Conservation (phyloP, 2,329 filamentous ascomycete genomes). For the Apiospora koreana region DNA sequence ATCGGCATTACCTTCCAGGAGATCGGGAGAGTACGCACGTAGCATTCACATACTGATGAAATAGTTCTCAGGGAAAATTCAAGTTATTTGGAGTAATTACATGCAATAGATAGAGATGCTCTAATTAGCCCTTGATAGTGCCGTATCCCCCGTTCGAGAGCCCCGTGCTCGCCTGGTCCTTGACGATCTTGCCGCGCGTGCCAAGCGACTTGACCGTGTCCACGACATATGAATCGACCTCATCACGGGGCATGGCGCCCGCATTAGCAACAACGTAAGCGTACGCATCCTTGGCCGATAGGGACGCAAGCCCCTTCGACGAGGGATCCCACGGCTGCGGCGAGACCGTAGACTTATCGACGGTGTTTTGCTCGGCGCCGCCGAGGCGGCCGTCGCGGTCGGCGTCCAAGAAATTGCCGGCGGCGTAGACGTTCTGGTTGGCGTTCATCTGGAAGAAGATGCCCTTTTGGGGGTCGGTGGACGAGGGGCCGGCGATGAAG, state of each 20-base stretch:
- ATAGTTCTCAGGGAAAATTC: no score
- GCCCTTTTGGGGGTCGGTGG: conserved; percentile 35
- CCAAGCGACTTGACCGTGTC: conserved; percentile 24
- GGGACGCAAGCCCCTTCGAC: conserved; percentile 20
- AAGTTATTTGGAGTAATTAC: background rate
- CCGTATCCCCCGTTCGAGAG: conserved; percentile 29
- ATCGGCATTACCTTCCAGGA: background rate
- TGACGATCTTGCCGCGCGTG: conserved; percentile 24
- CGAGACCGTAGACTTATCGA: background rate
- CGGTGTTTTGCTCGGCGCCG: conserved; percentile 17
- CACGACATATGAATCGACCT: conserved; percentile 28
- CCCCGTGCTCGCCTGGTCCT: conserved; percentile 25
- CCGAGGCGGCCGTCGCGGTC: conserved; percentile 20
- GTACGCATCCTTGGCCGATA: conserved; percentile 38
- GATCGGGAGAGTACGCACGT: no score
- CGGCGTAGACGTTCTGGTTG: conserved; percentile 43
- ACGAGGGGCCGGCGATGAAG: conserved; percentile 42
- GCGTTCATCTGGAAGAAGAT: conserved; percentile 44
- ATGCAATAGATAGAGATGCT: background rate
- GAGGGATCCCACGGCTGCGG: conserved; percentile 22
- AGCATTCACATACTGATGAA: no score
- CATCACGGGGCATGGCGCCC: conserved; percentile 35
- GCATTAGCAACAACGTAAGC: conserved; percentile 35
- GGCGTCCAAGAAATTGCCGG: conserved; percentile 41
- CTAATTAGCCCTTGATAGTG: conserved; percentile 9